phyloP scores from a whole-genome alignment of 208 protist genomes.

The Entamoeba histolytica region DNA sequence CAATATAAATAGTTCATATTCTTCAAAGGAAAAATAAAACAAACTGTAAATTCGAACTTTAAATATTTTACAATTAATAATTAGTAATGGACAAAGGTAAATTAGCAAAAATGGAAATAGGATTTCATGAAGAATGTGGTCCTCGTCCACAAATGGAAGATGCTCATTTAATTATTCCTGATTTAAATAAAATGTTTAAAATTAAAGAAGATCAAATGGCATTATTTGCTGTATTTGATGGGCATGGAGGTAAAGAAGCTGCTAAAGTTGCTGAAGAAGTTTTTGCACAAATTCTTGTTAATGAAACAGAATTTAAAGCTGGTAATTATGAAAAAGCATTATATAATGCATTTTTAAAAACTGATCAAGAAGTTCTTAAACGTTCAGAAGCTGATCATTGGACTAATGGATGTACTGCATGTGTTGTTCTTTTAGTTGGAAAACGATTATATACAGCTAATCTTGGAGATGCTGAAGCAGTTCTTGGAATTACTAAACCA shows the following conservation, averaged over 20 bases:
- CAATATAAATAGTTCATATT: too few species aligned
- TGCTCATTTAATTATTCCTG: background rate
- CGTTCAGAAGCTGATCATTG: background rate
- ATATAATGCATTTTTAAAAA: background rate
- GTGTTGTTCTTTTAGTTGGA: background rate
- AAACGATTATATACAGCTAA: background rate
- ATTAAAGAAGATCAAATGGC: background rate
- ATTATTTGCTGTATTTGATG: background rate
- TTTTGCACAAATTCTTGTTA: background rate
- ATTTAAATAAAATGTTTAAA: background rate
- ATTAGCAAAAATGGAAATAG: background rate
- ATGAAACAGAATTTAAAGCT: background rate
- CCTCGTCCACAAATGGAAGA: background rate
- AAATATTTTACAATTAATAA: background rate
- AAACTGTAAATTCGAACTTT: background rate
- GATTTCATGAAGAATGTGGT: background rate
- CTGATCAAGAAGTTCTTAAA: background rate
- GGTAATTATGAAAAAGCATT: background rate
- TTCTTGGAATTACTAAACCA: background rate
- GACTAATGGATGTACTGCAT: background rate
- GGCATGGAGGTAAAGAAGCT: background rate
- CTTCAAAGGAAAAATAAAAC: too few species aligned
- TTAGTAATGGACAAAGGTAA: background rate
- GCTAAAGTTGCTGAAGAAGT: background rate
- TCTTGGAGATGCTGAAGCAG: conserved; percentile 3